phyloP scores from a whole-genome alignment of 2,329 filamentous ascomycete species.

The Aspergillus ochraceus region DNA sequence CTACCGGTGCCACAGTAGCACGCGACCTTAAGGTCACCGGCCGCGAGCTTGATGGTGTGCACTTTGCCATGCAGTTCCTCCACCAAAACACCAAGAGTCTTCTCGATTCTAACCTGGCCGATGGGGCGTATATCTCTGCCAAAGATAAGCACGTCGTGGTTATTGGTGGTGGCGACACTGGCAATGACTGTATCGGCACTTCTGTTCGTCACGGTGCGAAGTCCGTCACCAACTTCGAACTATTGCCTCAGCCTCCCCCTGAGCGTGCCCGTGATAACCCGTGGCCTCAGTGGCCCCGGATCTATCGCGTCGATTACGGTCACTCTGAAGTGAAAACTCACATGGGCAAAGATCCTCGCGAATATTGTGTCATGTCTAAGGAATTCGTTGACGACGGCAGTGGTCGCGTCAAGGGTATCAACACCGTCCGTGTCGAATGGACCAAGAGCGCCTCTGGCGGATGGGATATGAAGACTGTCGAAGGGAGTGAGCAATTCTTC shows the following conservation, averaged over 20 bases:
- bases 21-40: conserved; percentile 89
- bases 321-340: conserved; percentile 95
- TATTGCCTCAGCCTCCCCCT: conserved; percentile 86
- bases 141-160: conserved; percentile 96
- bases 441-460: conserved; percentile 83
- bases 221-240: conserved; percentile 94
- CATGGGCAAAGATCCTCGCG: conserved; percentile 92
- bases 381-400: conserved; percentile 88
- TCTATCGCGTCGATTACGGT: conserved; percentile 98
- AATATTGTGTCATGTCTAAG: conserved; percentile 98
- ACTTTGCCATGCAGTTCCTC: conserved; percentile 96
- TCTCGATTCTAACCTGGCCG: conserved; percentile 82
- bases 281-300: conserved; percentile 97
- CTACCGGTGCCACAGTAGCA: conserved; percentile 89
- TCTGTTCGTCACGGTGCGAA: conserved; percentile 94
- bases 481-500: conserved; percentile 93
- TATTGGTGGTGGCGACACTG: conserved; percentile 95
- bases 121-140: conserved; percentile 86
- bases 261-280: conserved; percentile 93
- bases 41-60: conserved; percentile 83
- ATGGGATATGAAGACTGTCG: conserved; percentile 98
- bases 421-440: conserved; percentile 94
- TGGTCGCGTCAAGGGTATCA: conserved; percentile 92
- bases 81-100: conserved; percentile 98
- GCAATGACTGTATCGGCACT: conserved; percentile 97